Conservation (phyloP, 768 basidiomycete genomes). For the Phylloporus arenicola region DNA sequence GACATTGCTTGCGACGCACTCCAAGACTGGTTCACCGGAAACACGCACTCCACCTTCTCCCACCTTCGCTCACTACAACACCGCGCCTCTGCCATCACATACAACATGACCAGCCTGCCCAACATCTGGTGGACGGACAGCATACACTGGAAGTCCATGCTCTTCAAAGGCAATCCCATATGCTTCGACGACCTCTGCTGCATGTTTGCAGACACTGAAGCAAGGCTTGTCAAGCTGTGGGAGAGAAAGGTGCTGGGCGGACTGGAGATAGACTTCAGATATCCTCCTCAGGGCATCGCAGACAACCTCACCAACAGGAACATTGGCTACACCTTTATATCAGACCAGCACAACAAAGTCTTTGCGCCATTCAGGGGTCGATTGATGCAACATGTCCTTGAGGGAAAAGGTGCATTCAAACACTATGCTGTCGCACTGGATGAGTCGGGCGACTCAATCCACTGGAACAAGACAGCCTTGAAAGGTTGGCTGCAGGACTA, state of each 20-base stretch:
- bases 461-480: no score
- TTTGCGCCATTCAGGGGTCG: no score
- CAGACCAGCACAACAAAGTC: no score
- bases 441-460: no score
- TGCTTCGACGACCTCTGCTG: fast-evolving
- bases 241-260: no score
- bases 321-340: no score
- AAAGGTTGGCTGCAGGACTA: constrained; percentile 7
- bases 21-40: constrained; percentile 1
- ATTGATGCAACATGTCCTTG: no score
- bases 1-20: neutral
- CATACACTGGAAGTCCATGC: neutral
- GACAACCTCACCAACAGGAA: no score
- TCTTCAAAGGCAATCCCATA: neutral
- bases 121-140: constrained; percentile 4
- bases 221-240: neutral
- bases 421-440: no score
- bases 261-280: no score
- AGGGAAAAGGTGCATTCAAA: no score
- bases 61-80: constrained; percentile 8
- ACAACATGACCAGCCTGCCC: neutral
- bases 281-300: no score
- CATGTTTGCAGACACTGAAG: neutral
- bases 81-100: neutral
- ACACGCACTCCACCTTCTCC: constrained; percentile 1